These are phyloP conservation scores for Ascocoryne sarcoides DNA, from an alignment of 2,329 filamentous ascomycete species.

Conservation along the genomic window DNA sequence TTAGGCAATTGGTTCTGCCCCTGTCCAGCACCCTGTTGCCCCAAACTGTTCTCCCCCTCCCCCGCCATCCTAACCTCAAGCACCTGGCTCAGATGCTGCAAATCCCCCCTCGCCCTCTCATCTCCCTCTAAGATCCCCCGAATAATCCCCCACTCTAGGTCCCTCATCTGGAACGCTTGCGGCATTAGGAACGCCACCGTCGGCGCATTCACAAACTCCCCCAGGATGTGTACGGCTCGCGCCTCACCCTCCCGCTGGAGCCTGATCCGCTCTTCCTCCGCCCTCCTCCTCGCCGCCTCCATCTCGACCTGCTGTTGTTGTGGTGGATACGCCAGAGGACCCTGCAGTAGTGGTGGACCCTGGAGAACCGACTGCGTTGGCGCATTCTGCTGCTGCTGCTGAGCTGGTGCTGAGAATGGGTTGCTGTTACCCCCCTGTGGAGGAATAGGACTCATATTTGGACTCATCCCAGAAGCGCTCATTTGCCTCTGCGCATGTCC, in stretches of 20 bases:
- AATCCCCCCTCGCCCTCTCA: conserved; percentile 23
- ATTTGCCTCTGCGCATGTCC: conserved; percentile 32
- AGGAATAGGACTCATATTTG: conserved; percentile 44
- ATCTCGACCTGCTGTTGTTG: conserved; percentile 30
- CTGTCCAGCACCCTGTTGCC: too few species aligned
- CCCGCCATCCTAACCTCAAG: conserved; percentile 33
- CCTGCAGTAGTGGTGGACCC: not conserved
- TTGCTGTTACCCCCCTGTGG: conserved; percentile 27
- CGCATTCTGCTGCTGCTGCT: too few species aligned
- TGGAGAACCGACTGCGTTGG: too few species aligned
- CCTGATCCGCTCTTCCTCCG: conserved; percentile 30
- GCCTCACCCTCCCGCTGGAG: conserved; percentile 43
- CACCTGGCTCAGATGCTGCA: conserved; percentile 46
- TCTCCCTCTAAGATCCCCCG: conserved; percentile 35
- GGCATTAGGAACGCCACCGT: conserved; percentile 62
- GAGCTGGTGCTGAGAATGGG: conserved; percentile 15
- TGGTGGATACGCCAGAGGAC: not conserved
- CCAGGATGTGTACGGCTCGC: conserved; percentile 55
- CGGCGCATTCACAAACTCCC: conserved; percentile 49
- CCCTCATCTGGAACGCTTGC: conserved; percentile 58
- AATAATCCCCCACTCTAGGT: conserved; percentile 68
- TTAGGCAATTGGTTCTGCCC: too few species aligned
- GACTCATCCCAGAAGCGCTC: conserved; percentile 40
- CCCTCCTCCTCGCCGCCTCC: too few species aligned
- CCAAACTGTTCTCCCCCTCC: too few species aligned